Evolutionary conservation across 2,329 filamentous ascomycete species (phyloP), one percentile per base, ranked within the genome.

Genomic region (Colletotrichum sp.): DNA sequence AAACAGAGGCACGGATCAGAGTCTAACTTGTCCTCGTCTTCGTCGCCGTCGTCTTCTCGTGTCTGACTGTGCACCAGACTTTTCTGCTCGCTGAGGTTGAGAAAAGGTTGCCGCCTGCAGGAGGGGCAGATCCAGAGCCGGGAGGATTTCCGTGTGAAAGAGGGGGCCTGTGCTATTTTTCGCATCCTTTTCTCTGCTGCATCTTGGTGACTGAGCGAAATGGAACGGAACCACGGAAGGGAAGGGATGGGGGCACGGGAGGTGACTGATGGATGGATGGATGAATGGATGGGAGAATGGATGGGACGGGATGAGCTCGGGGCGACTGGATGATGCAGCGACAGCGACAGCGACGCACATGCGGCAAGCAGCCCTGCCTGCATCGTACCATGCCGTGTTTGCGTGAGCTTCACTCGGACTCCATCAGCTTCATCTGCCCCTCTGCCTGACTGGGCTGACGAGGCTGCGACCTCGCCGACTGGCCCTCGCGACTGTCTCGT

Each of bases 131-230:
- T 26, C 24, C 14, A 18, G 32, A 12, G 62, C 18, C 56, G 24
- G 71, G 16, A 69, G 26, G 58, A 73, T 36, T 55, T 1, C 7
- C 13, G 30, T 13, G n/a, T n/a, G n/a, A 34, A 26, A n/a, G 48
- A 32, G 64, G 62, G 55, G 43, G 26, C 14, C 56, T 63, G 43
- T 58, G 66, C 71, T 73, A 73, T 73, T 64, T 70, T 69, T 58
- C 30, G 32, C 34, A 58, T 73, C 32, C 59, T 59, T 34, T 70
- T 48, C 28, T 69, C 30, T 48, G 5, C 58, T 21, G 43, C 18
- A 28, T 4, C 48, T 36, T 18, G 28, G 30, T 67, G 64, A 67
- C 28, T 67, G 48, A 67, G 64, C 48, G 48, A 34, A 56, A 56
- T 67, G 48, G 43, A 48, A 67, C 30, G 43, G 64, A 26, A 36